Evolutionary conservation across 257 asterid species (phyloP).

Genomic region (Solanum ahanhuiri): DNA sequence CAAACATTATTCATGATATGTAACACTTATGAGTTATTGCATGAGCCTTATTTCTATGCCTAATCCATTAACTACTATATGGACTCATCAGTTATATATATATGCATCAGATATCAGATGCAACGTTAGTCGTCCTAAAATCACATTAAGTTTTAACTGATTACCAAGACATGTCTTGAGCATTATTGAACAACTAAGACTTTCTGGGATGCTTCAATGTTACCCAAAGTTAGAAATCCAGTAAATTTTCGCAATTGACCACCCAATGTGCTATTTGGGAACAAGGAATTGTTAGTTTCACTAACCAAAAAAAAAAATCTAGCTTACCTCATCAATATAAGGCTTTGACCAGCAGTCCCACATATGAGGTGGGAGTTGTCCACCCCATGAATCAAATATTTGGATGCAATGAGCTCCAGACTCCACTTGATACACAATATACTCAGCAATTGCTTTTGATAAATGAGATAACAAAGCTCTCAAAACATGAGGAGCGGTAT

Average conservation of each 20-base stretch:
- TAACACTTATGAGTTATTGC: neutral
- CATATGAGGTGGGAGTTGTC: conserved; percentile 47
- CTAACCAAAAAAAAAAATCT: conserved; percentile 1
- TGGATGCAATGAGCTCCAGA: conserved; percentile 96
- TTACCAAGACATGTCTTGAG: neutral
- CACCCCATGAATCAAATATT: conserved; percentile 94
- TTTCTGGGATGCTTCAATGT: neutral
- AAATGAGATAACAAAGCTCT: conserved; percentile 77
- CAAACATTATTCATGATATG: conserved; percentile 15
- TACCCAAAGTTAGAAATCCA: neutral
- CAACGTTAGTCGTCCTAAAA: neutral
- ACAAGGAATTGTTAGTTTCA: neutral
- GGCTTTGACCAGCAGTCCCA: conserved; percentile 96
- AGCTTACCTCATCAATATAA: conserved; percentile 69
- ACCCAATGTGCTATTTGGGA: neutral
- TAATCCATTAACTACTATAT: neutral
- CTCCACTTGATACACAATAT: conserved; percentile 64
- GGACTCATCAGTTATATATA: neutral
- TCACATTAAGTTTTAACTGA: neutral
- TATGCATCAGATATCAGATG: neutral
- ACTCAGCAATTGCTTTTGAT: conserved; percentile 45
- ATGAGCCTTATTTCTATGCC: neutral
- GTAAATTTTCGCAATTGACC: neutral
- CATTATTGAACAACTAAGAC: neutral
- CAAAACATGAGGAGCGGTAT: conserved; percentile 37